Conservation (phyloP, 306 rosid genomes). For the Trifolium subterraneum region DNA sequence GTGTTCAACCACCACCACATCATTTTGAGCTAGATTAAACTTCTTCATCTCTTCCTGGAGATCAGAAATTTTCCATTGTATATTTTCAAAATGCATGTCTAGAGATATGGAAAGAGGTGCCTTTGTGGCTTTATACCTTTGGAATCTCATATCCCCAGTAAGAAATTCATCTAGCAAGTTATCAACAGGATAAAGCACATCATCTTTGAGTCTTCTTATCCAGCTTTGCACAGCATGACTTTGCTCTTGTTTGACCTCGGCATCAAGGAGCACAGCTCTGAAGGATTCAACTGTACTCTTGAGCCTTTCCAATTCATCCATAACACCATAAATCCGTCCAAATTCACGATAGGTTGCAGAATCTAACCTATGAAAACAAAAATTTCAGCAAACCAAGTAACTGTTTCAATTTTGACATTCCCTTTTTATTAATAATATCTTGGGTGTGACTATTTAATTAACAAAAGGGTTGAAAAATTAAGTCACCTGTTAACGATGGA, state of each 20-base stretch:
- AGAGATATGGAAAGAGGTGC: too few relatives aligned
- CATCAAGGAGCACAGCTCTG: slow-evolving; percentile 30
- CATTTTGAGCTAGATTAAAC: not conserved
- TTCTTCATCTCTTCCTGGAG: not conserved
- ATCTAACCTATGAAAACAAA: not conserved
- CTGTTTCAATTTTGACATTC: too few relatives aligned
- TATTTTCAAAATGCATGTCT: too few relatives aligned
- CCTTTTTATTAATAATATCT: too few relatives aligned
- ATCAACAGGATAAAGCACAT: not conserved
- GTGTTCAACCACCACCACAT: not conserved
- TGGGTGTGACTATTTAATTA: too few relatives aligned
- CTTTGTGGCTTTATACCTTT: too few relatives aligned
- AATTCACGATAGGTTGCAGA: not conserved
- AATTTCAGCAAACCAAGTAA: not conserved
- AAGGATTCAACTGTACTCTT: not conserved
- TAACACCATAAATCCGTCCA: slow-evolving; percentile 26
- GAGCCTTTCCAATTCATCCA: not conserved
- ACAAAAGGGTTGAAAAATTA: too few relatives aligned
- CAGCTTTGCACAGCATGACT: not conserved
- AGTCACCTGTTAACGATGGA: too few relatives aligned
- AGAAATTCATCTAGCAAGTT: not conserved
- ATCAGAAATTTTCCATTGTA: too few relatives aligned
- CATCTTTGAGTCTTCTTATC: not conserved
- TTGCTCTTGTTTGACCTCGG: not conserved
- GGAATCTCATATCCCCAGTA: not conserved